Evolutionary conservation across 441 rosid genomes (phyloP).

Genomic region (Gossypium davidsonii): DNA sequence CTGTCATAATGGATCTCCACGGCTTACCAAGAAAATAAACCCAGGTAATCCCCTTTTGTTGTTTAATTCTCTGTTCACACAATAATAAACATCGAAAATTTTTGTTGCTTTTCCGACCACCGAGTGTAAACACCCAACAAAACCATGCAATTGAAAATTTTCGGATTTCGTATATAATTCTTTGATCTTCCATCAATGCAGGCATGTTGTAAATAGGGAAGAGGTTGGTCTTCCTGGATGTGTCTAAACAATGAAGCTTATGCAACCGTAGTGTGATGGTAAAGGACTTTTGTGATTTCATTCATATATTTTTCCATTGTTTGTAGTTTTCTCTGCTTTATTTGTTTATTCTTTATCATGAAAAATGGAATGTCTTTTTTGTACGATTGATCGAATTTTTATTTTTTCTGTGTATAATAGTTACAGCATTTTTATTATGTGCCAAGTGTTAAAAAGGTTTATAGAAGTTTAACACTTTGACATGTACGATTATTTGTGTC

Average conservation of each 20-base stretch:
- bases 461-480: too few species aligned
- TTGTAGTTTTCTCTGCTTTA: not conserved
- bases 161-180: not conserved
- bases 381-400: not conserved
- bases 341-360: slow-evolving; percentile 1
- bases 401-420: not conserved
- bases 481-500: too few species aligned
- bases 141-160: not conserved
- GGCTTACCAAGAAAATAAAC: slow-evolving; percentile 17
- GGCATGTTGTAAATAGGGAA: slow-evolving; percentile 18
- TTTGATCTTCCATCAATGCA: slow-evolving; percentile 16
- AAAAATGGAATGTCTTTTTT: not conserved
- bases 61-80: not conserved
- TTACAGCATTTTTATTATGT: not conserved
- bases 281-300: not conserved
- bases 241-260: slow-evolving; percentile 10
- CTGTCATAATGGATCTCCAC: slow-evolving; percentile 15
- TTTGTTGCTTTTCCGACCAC: not conserved
- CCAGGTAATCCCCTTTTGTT: slow-evolving; percentile 27
- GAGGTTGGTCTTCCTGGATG: slow-evolving; percentile 1
- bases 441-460: too few species aligned
- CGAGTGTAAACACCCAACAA: not conserved
- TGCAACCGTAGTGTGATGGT: not conserved
- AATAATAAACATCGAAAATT: not conserved
- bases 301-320: not conserved